Percentiles rank a stretch among this genome's conserved stretches.
Conservation (phyloP, 441 rosid species). For the Pelargonium australe region DNA sequence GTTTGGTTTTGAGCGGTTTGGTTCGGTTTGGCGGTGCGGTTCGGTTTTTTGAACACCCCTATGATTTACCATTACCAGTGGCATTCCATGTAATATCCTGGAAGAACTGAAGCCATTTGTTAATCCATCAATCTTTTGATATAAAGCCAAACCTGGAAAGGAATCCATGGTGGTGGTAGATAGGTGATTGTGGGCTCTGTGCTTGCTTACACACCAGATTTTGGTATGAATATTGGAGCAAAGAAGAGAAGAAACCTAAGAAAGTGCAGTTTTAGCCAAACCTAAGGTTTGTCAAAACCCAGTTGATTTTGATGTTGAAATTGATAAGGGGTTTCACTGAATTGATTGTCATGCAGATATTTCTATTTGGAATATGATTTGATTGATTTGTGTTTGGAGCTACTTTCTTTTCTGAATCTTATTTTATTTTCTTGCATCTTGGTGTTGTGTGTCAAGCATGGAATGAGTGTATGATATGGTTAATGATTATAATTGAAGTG, state of each 20-base stretch:
- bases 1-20: too few relatives aligned
- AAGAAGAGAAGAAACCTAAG: not conserved
- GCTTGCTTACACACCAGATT: not conserved
- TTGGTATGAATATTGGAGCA: not conserved
- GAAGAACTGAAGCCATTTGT: not conserved
- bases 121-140: not conserved
- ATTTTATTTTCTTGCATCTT: not conserved
- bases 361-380: not conserved
- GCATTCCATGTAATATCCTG: conserved; percentile 1
- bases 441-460: not conserved
- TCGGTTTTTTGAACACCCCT: too few relatives aligned
- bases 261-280: not conserved
- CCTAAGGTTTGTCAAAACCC: not conserved
- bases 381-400: not conserved
- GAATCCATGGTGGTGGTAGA: not conserved
- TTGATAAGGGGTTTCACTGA: not conserved
- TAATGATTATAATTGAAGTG: not conserved
- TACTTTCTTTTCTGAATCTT: not conserved
- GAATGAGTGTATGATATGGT: not conserved
- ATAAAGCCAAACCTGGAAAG: not conserved
- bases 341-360: not conserved
- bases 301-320: too few relatives aligned
- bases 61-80: not conserved
- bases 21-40: too few relatives aligned
- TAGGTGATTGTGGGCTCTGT: not conserved